Evolutionary conservation across 768 basidiomycete genomes (phyloP).

Genomic region (Chiua virens): DNA sequence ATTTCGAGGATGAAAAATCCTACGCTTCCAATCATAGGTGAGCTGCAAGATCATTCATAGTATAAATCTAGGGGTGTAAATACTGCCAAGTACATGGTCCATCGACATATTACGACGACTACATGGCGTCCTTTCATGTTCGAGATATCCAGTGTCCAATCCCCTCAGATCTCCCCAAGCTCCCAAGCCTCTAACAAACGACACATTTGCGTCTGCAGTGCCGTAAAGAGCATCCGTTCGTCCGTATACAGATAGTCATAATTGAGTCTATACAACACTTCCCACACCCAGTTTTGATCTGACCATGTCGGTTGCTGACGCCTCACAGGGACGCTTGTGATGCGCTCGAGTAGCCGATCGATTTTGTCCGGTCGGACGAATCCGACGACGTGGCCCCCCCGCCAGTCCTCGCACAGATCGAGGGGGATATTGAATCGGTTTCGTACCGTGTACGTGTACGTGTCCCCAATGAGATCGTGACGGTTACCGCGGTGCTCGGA

Average conservation of each 20-base stretch:
- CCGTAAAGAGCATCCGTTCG: constrained; percentile 8
- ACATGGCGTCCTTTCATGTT: too few relatives aligned
- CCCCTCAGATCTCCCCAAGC: constrained; percentile 18
- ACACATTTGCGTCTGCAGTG: constrained; percentile 25
- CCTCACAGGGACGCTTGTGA: constrained; percentile 19
- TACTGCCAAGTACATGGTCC: neutral
- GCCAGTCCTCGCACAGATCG: constrained; percentile 16
- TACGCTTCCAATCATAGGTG: too few relatives aligned
- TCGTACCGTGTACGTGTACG: constrained; percentile 14
- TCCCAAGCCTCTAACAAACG: constrained; percentile 32
- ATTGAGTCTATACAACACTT: constrained; percentile 15
- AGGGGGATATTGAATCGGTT: constrained; percentile 14
- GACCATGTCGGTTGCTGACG: constrained; percentile 22
- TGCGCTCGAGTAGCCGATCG: constrained; percentile 5
- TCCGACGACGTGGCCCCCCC: constrained; percentile 22
- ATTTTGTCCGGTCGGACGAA: constrained; percentile 13
- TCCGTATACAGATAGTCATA: constrained; percentile 14
- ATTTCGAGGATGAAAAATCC: too few relatives aligned
- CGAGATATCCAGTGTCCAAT: neutral
- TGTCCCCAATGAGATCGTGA: constrained; percentile 29
- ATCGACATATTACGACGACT: too few relatives aligned
- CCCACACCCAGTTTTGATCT: constrained; percentile 30
- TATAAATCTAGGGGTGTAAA: neutral
- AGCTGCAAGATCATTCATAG: neutral
- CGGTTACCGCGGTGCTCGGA: constrained; percentile 14